phyloP scores from a whole-genome alignment of 768 basidiomycete genomes.

The Russula abietina region DNA sequence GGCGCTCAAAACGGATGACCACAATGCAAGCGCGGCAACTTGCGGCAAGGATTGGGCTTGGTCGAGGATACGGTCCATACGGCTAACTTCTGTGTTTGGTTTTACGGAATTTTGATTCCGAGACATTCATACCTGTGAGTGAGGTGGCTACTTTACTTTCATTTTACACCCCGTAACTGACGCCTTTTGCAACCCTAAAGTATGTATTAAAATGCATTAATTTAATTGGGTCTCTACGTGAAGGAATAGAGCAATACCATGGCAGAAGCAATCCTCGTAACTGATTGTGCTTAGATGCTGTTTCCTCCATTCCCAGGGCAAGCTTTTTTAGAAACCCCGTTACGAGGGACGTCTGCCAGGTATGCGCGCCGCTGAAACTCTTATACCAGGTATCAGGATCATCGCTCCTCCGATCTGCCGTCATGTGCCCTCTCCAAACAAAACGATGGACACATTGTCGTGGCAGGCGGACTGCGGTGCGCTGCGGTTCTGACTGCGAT shows the following conservation, averaged over 20 bases:
- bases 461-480: conserved; percentile 4
- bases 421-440: background rate
- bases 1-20: conserved; percentile 62
- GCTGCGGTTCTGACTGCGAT: conserved; percentile 12
- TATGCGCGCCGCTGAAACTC: background rate
- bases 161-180: background rate
- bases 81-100: conserved; percentile 14
- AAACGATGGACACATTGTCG: background rate
- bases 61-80: conserved; percentile 17
- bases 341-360: background rate
- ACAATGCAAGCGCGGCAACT: conserved; percentile 73
- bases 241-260: conserved; percentile 9
- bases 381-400: background rate
- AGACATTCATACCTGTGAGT: conserved; percentile 11
- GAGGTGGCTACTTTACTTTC: background rate
- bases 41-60: conserved; percentile 79
- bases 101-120: background rate
- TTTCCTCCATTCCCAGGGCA: background rate
- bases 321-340: background rate
- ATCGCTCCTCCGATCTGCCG: background rate
- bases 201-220: conserved; percentile 15
- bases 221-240: background rate
- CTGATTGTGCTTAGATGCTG: conserved; percentile 1
- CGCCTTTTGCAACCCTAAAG: conserved; percentile 2
- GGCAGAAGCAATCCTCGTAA: background rate